These are phyloP conservation scores for Xerocomellus amylosporus DNA, from an alignment of 768 basidiomycete genomes.

Conservation along the genomic window DNA sequence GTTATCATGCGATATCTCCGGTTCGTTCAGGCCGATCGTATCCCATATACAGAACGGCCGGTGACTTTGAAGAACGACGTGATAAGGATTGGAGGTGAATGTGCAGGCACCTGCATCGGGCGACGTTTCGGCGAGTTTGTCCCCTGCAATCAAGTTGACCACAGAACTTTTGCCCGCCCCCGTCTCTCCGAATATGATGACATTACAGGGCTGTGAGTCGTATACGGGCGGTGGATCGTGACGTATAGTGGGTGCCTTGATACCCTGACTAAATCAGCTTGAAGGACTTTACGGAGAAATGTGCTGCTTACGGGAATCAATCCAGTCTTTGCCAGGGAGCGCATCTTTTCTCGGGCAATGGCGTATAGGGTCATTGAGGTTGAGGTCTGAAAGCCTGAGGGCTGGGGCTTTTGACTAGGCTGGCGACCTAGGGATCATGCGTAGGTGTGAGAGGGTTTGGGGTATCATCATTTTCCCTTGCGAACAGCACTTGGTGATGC, in stretches of 20 bases:
- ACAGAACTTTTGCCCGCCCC: constrained; percentile 40
- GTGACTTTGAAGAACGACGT: constrained; percentile 13
- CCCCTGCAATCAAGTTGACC: constrained; percentile 39
- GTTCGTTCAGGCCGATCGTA: constrained; percentile 33
- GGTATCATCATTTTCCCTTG: constrained; percentile 7
- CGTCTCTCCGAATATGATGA: constrained; percentile 30
- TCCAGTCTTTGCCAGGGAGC: background rate
- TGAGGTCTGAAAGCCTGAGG: background rate
- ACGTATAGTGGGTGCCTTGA: constrained; percentile 5
- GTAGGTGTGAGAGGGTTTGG: constrained; percentile 13
- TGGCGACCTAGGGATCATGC: background rate
- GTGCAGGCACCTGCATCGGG: constrained; percentile 36
- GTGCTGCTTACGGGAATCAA: constrained; percentile 9
- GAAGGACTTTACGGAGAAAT: background rate
- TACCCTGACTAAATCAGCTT: constrained; percentile 1
- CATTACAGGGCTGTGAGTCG: constrained; percentile 16
- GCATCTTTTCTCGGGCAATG: constrained; percentile 7
- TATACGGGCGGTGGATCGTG: constrained; percentile 14
- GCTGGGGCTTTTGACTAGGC: background rate
- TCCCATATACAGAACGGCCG: constrained; percentile 30
- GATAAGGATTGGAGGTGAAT: constrained; percentile 27
- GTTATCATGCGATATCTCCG: constrained; percentile 13
- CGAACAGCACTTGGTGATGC: constrained; percentile 9
- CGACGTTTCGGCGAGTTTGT: constrained; percentile 28
- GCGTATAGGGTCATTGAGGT: constrained; percentile 2